Evolutionary conservation across 345 rosid genomes (phyloP), one percentile per base, ranked within the genome.

Genomic region (Cardiospermum halicacabum): DNA sequence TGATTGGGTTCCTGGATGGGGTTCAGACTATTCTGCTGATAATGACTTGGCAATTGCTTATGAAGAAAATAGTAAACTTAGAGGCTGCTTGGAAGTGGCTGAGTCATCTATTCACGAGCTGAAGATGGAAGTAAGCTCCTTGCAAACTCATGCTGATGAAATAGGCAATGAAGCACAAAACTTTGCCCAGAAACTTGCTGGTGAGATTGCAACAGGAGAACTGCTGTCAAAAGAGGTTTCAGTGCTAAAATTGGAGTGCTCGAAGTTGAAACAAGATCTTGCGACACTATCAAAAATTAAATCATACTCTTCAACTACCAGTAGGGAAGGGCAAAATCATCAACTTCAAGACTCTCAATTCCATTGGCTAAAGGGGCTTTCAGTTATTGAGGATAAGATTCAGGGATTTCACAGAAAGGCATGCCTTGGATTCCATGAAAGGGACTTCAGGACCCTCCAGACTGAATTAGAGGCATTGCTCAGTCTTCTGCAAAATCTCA

Each of bases 181-280:
- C 5, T 77, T 94, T 67, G 61, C 94, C 16, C 84, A 80, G 79
- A 83, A 77, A 70, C 96, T 94, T 68, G 79, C 77, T 53, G 73
- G 81, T 49, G 99, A 94, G 86, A 82, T 89, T 79, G 78, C 83
- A 60, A 90, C 99, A 10, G 91, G 97, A 36, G 89, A 85, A 68
- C 83, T 78, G 55, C 79, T 94, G 64, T 81, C 76, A 10, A 83
- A 77, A 67, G 92, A 91, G 82, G 95, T 91, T 63, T 86, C 91
- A 42, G 69, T 69, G 39, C 78, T 94, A 69, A 91, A 89, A 73
- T 86, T 82, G 21, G 99, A 91, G 73, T 86, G 96, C 72, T 84
- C 80, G 28, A 82, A 82, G 71, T 80, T 91, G 75, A 89, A 88
- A 78, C 77, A 60, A 69, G 95, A 91, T 71, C 77, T 91, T 64